Evolutionary conservation across 2,329 filamentous ascomycete genomes (phyloP).

Genomic region (Beauveria bassiana): DNA sequence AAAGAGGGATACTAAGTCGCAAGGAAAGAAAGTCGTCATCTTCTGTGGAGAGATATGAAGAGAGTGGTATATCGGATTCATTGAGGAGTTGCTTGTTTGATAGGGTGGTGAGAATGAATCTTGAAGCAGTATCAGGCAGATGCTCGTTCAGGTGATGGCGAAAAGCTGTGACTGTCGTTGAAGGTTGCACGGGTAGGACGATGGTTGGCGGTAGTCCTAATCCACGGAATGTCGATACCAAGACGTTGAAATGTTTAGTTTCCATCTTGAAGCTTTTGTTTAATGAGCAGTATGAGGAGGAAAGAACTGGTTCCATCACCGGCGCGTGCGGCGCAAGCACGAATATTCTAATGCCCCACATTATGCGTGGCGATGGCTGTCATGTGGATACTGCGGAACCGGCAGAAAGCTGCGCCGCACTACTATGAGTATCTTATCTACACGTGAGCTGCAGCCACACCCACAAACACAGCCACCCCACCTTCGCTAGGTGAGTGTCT

Average conservation of each 20-base stretch:
- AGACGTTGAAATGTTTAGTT: slow-evolving; percentile 60
- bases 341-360: neutral
- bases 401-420: neutral
- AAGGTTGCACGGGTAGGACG: slow-evolving; percentile 61
- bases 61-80: slow-evolving; percentile 47
- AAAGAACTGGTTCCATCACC: neutral
- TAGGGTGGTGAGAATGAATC: slow-evolving; percentile 73
- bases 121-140: slow-evolving; percentile 47
- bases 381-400: neutral
- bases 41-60: slow-evolving; percentile 48
- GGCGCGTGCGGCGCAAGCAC: neutral
- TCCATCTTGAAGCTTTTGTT: slow-evolving; percentile 38
- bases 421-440: slow-evolving; percentile 15
- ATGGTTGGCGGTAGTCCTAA: slow-evolving; percentile 77
- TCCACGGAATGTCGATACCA: slow-evolving; percentile 78
- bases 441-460: slow-evolving; percentile 27
- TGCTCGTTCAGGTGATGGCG: slow-evolving; percentile 54
- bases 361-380: neutral
- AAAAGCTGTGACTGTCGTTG: slow-evolving; percentile 60
- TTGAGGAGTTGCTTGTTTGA: slow-evolving; percentile 63
- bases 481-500: slow-evolving; percentile 27
- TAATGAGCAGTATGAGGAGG: neutral
- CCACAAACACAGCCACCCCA: slow-evolving; percentile 23
- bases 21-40: slow-evolving; percentile 70
- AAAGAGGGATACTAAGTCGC: slow-evolving; percentile 69